These are phyloP conservation scores for Agrocybe pediades DNA, from an alignment of 768 basidiomycete genomes.

Conservation along the genomic window DNA sequence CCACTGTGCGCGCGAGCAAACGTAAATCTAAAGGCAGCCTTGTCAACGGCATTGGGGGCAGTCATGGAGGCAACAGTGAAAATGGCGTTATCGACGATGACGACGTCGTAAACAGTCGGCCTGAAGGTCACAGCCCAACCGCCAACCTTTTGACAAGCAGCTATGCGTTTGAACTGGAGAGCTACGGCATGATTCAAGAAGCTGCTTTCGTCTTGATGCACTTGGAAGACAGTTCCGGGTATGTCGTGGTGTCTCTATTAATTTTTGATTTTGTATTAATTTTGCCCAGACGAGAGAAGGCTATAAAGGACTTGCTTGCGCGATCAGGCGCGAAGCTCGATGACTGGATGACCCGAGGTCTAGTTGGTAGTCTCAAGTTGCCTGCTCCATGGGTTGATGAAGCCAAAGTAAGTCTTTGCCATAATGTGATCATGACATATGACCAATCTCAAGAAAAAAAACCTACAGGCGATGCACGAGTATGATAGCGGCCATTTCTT, in stretches of 20 bases:
- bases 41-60: conserved; percentile 23
- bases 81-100: conserved; percentile 42
- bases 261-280: conserved; percentile 6
- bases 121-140: conserved; percentile 79
- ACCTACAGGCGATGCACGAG: conserved; percentile 63
- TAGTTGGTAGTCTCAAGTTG: conserved; percentile 76
- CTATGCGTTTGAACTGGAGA: conserved; percentile 89
- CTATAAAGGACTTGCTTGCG: conserved; percentile 77
- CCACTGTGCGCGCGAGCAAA: conserved; percentile 28
- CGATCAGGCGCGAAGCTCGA: conserved; percentile 68
- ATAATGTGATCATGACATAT: neutral
- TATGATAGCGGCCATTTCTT: conserved; percentile 63
- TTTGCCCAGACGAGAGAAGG: conserved; percentile 68
- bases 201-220: conserved; percentile 90
- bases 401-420: conserved; percentile 61
- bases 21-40: conserved; percentile 15
- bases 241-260: conserved; percentile 41
- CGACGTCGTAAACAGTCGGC: conserved; percentile 26
- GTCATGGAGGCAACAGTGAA: conserved; percentile 14
- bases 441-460: conserved; percentile 4
- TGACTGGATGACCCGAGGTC: conserved; percentile 72
- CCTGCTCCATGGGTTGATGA: conserved; percentile 90
- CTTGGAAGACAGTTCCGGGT: conserved; percentile 82
- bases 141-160: conserved; percentile 82
- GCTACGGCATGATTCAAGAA: conserved; percentile 77